phyloP scores from a whole-genome alignment of 2,329 filamentous ascomycete genomes.

The Alternaria brassicae region DNA sequence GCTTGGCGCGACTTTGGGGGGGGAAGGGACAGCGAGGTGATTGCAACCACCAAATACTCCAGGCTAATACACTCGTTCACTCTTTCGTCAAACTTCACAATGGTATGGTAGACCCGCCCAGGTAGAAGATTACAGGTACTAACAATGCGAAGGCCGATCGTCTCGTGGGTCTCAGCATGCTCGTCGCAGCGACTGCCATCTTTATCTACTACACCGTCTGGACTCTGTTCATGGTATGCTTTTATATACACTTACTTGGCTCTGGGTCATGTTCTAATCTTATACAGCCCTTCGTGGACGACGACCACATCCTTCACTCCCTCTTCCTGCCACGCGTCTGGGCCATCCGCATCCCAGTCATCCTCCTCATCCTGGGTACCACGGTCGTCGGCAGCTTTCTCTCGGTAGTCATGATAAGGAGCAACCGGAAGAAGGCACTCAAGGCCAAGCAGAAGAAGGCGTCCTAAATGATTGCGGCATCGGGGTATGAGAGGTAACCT shows the following conservation, averaged over 20 bases:
- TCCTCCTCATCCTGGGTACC: constrained; percentile 88
- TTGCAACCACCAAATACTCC: constrained; percentile 17
- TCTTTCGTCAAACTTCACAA: constrained; percentile 30
- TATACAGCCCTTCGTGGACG: constrained; percentile 90
- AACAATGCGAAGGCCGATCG: constrained; percentile 77
- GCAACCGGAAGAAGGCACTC: constrained; percentile 95
- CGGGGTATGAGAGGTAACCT: not conserved
- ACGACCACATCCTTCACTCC: constrained; percentile 89
- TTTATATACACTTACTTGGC: not conserved
- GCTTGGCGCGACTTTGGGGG: constrained; percentile 20
- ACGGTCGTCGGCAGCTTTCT: constrained; percentile 97
- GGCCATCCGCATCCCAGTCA: constrained; percentile 98
- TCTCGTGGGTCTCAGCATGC: constrained; percentile 78
- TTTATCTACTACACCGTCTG: constrained; percentile 96
- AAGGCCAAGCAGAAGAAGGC: constrained; percentile 96
- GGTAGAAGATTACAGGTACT: not conserved
- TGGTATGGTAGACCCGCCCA: constrained; percentile 26
- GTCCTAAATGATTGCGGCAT: constrained; percentile 31
- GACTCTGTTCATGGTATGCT: constrained; percentile 90
- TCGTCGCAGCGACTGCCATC: constrained; percentile 73
- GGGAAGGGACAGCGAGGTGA: constrained; percentile 27
- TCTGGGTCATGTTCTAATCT: not conserved
- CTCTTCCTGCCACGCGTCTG: constrained; percentile 97
- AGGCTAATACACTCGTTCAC: constrained; percentile 27
- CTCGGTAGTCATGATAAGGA: constrained; percentile 97